phyloP scores from a whole-genome alignment of 768 basidiomycete genomes.

The Russula sp. region DNA sequence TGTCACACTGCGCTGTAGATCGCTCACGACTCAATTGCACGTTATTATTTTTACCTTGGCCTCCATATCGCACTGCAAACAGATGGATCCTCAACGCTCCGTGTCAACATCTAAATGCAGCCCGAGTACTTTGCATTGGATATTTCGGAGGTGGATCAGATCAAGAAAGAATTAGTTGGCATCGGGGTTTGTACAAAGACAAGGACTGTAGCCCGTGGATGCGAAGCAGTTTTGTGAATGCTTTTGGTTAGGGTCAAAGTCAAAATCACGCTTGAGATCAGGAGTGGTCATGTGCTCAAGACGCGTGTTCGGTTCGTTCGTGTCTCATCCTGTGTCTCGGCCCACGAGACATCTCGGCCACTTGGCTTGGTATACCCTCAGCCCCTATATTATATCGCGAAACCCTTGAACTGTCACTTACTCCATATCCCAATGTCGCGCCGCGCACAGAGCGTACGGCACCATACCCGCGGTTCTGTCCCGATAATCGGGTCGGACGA shows the following conservation, averaged over 20 bases:
- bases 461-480: conserved; percentile 14
- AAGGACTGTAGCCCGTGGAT: too few relatives aligned
- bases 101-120: neutral
- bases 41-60: neutral
- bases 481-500: conserved; percentile 12
- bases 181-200: too few relatives aligned
- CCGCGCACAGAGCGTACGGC: conserved; percentile 20
- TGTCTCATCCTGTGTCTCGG: too few relatives aligned
- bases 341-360: neutral
- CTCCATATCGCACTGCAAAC: neutral
- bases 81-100: neutral
- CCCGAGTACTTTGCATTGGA: neutral
- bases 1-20: neutral
- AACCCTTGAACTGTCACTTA: neutral
- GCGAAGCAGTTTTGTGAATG: too few relatives aligned
- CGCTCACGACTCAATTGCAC: neutral
- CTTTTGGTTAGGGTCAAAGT: too few relatives aligned
- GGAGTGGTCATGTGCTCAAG: neutral
- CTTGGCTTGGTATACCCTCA: neutral
- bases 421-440: conserved; percentile 7
- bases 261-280: too few relatives aligned
- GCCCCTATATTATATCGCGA: neutral
- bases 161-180: neutral
- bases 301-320: neutral
- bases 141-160: neutral